Conservation (phyloP, 1,284 basidiomycete genomes). For the Chondrostereum purpureum region DNA sequence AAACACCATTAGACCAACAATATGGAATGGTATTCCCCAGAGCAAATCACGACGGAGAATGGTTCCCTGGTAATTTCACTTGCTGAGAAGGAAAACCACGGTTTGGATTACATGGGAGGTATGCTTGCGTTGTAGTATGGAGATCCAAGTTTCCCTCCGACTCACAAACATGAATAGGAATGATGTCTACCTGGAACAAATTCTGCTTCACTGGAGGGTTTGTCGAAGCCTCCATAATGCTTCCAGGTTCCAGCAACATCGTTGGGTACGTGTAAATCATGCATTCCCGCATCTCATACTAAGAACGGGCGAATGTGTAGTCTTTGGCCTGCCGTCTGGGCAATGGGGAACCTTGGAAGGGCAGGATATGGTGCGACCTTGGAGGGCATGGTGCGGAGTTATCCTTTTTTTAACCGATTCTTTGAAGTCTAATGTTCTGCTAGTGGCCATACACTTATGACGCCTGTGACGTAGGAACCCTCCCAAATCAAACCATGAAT, state of each 20-base stretch:
- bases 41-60: constrained; percentile 56
- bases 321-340: constrained; percentile 59
- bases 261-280: constrained; percentile 26
- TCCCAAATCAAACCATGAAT: constrained; percentile 42
- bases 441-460: constrained; percentile 43
- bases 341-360: constrained; percentile 60
- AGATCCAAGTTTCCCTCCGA: too few relatives aligned
- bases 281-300: neutral
- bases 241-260: constrained; percentile 58
- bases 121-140: constrained; percentile 25
- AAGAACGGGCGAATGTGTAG: constrained; percentile 11
- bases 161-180: constrained; percentile 9
- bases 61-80: constrained; percentile 67
- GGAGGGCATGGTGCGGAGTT: constrained; percentile 24
- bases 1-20: constrained; percentile 31
- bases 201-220: constrained; percentile 74
- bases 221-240: constrained; percentile 51
- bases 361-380: constrained; percentile 40
- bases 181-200: constrained; percentile 46
- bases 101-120: constrained; percentile 55
- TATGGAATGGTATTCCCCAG: constrained; percentile 64
- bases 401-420: neutral
- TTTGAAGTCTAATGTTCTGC: constrained; percentile 2
- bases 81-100: constrained; percentile 44
- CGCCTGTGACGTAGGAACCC: constrained; percentile 52